phyloP scores from a whole-genome alignment of 495 filamentous ascomycete genomes.

The Hypoxylon subgilvum region DNA sequence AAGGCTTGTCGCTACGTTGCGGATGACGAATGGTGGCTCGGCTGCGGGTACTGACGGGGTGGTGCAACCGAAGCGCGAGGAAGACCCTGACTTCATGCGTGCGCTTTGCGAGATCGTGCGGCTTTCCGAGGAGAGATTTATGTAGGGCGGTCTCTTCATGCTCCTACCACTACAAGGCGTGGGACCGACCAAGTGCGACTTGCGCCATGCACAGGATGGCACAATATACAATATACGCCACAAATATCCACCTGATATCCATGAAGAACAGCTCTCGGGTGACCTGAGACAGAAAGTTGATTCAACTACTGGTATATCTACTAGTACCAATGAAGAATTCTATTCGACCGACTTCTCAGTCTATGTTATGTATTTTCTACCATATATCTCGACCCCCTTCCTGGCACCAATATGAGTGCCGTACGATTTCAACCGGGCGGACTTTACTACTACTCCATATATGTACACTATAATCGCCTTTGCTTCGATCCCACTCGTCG shows the following conservation, averaged over 20 bases:
- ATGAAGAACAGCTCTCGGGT: background rate
- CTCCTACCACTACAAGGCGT: background rate
- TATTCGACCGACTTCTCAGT: background rate
- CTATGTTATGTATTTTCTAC: background rate
- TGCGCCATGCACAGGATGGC: too few species aligned
- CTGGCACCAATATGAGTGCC: background rate
- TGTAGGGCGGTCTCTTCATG: slow-evolving; percentile 6
- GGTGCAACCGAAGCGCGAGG: slow-evolving; percentile 21
- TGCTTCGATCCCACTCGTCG: slow-evolving; percentile 1
- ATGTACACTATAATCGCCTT: slow-evolving; percentile 25
- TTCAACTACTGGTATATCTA: background rate
- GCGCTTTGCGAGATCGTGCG: slow-evolving; percentile 53
- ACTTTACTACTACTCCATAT: slow-evolving; percentile 2
- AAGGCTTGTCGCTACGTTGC: slow-evolving; percentile 48
- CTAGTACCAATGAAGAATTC: background rate
- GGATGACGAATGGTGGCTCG: slow-evolving; percentile 26
- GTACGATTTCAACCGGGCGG: slow-evolving; percentile 4
- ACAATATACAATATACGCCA: too few species aligned
- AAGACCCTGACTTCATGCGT: slow-evolving; percentile 48
- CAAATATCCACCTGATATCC: too few species aligned
- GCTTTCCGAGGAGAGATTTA: slow-evolving; percentile 45
- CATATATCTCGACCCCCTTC: background rate
- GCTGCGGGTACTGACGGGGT: slow-evolving; percentile 14
- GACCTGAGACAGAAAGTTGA: background rate
- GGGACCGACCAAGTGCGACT: background rate